Evolutionary conservation across 306 rosid genomes (phyloP).

Genomic region (Pyrus bretschneideri): DNA sequence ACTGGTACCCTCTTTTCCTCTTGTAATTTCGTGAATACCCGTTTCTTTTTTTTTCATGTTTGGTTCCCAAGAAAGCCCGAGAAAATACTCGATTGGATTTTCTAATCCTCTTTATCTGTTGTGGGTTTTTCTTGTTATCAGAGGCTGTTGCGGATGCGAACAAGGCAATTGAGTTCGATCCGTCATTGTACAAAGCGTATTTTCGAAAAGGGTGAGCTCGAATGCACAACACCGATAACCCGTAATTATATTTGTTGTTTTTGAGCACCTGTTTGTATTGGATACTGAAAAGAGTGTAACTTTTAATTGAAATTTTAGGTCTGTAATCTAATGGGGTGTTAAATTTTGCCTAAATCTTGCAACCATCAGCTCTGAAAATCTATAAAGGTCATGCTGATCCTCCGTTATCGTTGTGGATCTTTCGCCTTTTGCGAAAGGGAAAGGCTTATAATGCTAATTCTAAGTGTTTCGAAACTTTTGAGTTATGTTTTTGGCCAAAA

Average conservation of each 20-base stretch:
- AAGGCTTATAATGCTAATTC: neutral
- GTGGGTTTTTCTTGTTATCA: conserved; percentile 5
- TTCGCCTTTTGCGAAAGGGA: neutral
- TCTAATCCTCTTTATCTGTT: neutral
- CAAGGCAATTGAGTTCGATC: conserved; percentile 74
- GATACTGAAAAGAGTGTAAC: neutral
- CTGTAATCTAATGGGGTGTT: neutral
- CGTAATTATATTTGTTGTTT: neutral
- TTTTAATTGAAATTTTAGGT: neutral
- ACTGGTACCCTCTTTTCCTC: conserved; percentile 36
- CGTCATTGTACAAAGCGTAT: conserved; percentile 56
- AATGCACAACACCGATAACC: neutral
- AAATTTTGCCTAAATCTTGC: neutral
- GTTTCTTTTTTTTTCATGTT: neutral
- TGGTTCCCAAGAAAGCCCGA: neutral
- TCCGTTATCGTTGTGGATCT: neutral
- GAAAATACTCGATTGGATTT: neutral
- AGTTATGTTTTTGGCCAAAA: neutral
- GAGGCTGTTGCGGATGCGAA: conserved; percentile 82
- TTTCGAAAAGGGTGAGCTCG: conserved; percentile 74
- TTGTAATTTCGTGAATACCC: neutral
- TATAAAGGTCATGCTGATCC: neutral
- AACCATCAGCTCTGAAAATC: neutral
- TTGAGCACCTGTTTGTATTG: neutral
- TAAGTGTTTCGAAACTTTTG: neutral